A percentile compares a stretch with the other conserved stretches of the same genome.
These are phyloP conservation scores for Scutellaria galericulata DNA, from an alignment of 257 asterid species.

Conservation along the genomic window DNA sequence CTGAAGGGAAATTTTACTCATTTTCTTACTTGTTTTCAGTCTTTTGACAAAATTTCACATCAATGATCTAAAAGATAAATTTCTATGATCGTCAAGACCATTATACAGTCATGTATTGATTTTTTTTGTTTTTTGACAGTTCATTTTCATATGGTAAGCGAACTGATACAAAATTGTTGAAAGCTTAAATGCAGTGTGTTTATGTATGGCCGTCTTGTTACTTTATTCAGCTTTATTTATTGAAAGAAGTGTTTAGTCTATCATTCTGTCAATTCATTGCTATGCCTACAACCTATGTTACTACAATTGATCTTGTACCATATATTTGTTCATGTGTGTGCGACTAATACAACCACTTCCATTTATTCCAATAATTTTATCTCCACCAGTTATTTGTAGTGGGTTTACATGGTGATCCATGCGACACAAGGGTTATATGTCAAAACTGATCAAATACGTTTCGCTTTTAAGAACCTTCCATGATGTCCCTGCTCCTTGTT, in stretches of 20 bases:
- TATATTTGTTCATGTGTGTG: not conserved
- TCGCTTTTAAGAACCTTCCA: not conserved
- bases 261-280: conserved; percentile 1
- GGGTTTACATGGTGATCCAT: conserved; percentile 3
- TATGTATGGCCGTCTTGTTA: not conserved
- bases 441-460: not conserved
- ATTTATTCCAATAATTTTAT: not conserved
- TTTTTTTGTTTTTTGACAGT: not conserved
- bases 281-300: not conserved
- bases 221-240: not conserved
- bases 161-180: not conserved
- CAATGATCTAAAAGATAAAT: not conserved
- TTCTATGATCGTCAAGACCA: not conserved
- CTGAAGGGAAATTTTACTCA: not conserved
- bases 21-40: not conserved
- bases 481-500: too few species aligned
- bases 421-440: not conserved
- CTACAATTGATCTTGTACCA: not conserved
- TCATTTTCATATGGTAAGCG: not conserved
- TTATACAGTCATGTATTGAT: not conserved
- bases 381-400: not conserved
- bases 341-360: not conserved
- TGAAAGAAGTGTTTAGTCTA: not conserved
- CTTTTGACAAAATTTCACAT: not conserved
- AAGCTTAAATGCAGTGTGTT: not conserved